Base-by-base conservation (phyloP, 2,329 filamentous ascomycete genomes). In the Pseudopithomyces maydicus region DNA sequence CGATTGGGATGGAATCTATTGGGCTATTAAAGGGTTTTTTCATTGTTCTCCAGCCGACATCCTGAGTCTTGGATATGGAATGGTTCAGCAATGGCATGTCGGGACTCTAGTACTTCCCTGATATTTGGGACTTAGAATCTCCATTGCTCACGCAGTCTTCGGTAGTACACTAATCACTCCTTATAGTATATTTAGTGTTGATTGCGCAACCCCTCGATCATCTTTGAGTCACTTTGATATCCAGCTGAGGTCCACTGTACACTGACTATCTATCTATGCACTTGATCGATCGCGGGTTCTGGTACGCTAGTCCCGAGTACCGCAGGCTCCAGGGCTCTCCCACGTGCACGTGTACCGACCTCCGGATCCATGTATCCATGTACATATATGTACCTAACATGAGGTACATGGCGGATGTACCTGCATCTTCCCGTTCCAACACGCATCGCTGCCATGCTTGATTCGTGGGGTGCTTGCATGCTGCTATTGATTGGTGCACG, bases 41-140 rank as follows among this genome's bases (percentile, higher is more conserved):
- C 45, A n/a, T 15, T 35, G 39, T 41, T 50, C 22, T 50, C 35
- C 10, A 22, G 26, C 26, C 26, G 26, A 8, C 26, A 5, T 29
- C 26, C 26, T 29, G 47, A 29, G 26, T n/a, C 20, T 23, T 26
- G 32, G 20, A 6, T 29, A 20, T 22, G 26, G 50, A 32, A 45
- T 2, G 29, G 50, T 23, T 20, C 19, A 26, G 33, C 42, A 29
- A 45, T 36, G 41, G 26, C 50, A 45, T 32, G 38, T 29, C 12
- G 14, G 35, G 32, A 20, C 22, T 36, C 29, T 55, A 55, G 47
- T 59, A 54, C 36, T 38, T 54, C 64, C 54, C 35, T 54, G 57
- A 46, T 39, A 45, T 26, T 36, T 58, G 55, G 63, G 55, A 60
- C 58, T 72, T 69, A 66, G 69, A 48, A 54, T 65, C 42, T 61